Evolutionary conservation across 305 asterid genomes (phyloP), one percentile per base, ranked within the genome.

Genomic region (Salvia sclarea): DNA sequence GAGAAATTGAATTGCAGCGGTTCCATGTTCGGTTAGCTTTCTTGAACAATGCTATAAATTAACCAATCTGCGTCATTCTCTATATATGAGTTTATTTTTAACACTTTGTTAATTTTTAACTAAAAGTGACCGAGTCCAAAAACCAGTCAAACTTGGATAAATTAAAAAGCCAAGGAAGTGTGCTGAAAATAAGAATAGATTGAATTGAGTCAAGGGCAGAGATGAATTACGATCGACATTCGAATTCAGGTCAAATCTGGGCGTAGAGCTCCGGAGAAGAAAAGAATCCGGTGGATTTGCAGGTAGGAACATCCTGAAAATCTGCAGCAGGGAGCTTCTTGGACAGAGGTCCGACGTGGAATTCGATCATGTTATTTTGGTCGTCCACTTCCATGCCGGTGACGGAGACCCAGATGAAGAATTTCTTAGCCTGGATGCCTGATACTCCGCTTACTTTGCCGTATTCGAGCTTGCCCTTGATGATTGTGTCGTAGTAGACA

Each of bases 331-430:
- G 94, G 60, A 90, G 60, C 49, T 69, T 45, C 73, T 83, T 56
- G 0, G 88, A 79, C 12, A 90, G 68, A 66, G 83, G 66, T 8
- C 96, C 96, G 47, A 79, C 94, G 40, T 82, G 85, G 66, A 90
- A 90, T 4, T 79, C 84, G 60, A 90, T 77, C 84, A 52, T 41
- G 18, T 64, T 78, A 31, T 68, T 69, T 30, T 43, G 25, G 4
- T 72, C 83, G 66, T 81, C 85, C 38, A 86, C 89, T 9, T 83
- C 84, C 64, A 90, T 86, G 35, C 86, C 90, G 65, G 72, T 75
- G 0, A 90, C 89, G 11, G 87, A 67, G 2, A 90, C 86, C 96
- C 97, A 88, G 0, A 90, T 0, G 73, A 88, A 88, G 31, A 84
- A 40, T 52, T 83, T 79, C 78, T 82, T 88, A 0, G 90, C 94